Evolutionary conservation across 805 yeast species (phyloP).

Genomic region (Saccharomyces kudriavzevii): DNA sequence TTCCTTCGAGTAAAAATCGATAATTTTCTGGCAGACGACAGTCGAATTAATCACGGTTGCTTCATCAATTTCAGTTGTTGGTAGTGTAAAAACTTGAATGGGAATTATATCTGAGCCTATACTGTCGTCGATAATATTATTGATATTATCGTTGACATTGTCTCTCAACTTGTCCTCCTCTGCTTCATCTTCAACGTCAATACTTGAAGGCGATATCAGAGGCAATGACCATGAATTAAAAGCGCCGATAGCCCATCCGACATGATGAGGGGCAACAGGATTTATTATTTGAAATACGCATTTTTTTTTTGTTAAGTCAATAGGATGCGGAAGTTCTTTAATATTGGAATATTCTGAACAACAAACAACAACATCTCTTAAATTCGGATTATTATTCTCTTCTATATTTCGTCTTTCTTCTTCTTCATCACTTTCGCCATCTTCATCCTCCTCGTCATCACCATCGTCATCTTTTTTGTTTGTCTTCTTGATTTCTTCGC

Average conservation of each 20-base stretch:
- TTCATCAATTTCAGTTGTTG: constrained; percentile 39
- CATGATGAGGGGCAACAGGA: constrained; percentile 87
- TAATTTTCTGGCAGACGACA: constrained; percentile 63
- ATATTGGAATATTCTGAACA: constrained; percentile 63
- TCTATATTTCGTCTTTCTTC: constrained; percentile 6
- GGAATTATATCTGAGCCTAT: constrained; percentile 42
- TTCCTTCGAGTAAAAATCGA: constrained; percentile 77
- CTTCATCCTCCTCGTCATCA: constrained; percentile 26
- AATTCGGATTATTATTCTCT: constrained; percentile 15
- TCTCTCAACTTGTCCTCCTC: constrained; percentile 34
- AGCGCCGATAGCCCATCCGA: constrained; percentile 92
- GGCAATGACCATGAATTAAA: constrained; percentile 48
- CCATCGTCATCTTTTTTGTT: constrained; percentile 28
- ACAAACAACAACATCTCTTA: constrained; percentile 51
- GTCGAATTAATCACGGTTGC: constrained; percentile 62
- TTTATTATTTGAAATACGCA: constrained; percentile 66
- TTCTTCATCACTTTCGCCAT: constrained; percentile 24
- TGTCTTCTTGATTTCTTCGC: constrained; percentile 6
- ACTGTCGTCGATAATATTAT: constrained; percentile 18
- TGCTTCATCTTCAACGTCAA: constrained; percentile 22
- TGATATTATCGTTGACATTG: constrained; percentile 19
- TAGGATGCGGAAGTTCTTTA: constrained; percentile 66
- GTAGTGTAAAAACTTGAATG: constrained; percentile 54
- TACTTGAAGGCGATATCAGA: constrained; percentile 9
- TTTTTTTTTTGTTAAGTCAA: constrained; percentile 65